Base-by-base conservation (phyloP, 441 rosid species). In the Cnidoscolus chayamansa region DNA sequence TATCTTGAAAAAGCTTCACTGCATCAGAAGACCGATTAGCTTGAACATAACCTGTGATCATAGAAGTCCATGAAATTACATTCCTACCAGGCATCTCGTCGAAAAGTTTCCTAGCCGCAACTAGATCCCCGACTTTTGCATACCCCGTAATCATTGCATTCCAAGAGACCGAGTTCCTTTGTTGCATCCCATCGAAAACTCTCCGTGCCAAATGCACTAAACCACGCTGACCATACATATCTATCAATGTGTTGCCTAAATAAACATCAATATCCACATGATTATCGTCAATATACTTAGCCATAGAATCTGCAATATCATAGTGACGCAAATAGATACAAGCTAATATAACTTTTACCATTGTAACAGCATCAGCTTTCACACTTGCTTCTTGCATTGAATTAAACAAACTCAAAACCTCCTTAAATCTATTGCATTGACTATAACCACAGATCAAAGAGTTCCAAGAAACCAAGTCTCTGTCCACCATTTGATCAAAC, bases 381-480 rank as follows among this genome's bases (percentile, higher is more conserved):
- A 82, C 72, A 57, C 74, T 77, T 7, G 75, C 80, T 71, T 72
- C 82, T 71, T 61, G 77, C 91, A 90, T 86, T 19, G 75, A 76
- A 56, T 68, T 43, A 65, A 85, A 88, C 60, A 86, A 79, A 40
- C 64, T 70, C 85, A 88, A 74, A 31, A 87, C 81, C 72, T 87
- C 87, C 43, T 65, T 61, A 69, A 35, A 79, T 80, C 40, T 77
- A 50, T 60, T 63, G 67, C 83, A 81, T 60, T 84, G 84, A 75
- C 86, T 73, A 69, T 84, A 85, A 20, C 90, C 87, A 75, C 87
- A 87, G 66, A 88, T 86, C 82, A 90, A 81, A n/a, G 96, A 85
- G 74, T 89, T 90, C 96, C 93, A 90, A 47, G 89, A 88, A 73
- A 90, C 89, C 77, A 88, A 78, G 73, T 90, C 96, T 76, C 85